phyloP scores from a whole-genome alignment of 2,329 filamentous ascomycete genomes.

The Colletotrichum euphorbiae region DNA sequence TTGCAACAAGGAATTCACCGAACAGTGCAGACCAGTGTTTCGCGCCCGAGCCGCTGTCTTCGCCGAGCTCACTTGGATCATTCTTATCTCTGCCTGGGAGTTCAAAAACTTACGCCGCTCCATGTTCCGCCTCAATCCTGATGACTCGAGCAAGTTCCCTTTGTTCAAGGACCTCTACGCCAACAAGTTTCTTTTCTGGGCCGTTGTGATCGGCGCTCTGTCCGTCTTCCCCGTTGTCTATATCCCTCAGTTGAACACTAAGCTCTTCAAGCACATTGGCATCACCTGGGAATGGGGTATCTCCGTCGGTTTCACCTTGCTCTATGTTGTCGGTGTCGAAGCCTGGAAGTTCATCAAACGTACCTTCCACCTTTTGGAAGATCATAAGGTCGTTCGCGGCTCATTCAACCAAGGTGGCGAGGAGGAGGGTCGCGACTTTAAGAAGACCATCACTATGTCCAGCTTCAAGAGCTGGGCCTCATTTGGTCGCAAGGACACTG shows the following conservation, averaged over 20 bases:
- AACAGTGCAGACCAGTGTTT: conserved; percentile 71
- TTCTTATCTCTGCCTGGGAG: conserved; percentile 82
- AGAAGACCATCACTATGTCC: conserved; percentile 63
- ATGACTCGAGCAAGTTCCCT: conserved; percentile 62
- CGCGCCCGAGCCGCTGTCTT: conserved; percentile 79
- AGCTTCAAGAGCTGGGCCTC: conserved; percentile 63
- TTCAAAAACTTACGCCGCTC: conserved; percentile 79
- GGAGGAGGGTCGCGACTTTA: conserved; percentile 54
- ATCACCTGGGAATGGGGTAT: conserved; percentile 84
- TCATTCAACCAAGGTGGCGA: conserved; percentile 65
- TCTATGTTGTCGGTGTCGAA: conserved; percentile 77
- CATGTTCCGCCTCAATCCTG: conserved; percentile 74
- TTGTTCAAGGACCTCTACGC: conserved; percentile 73
- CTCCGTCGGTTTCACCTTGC: conserved; percentile 69
- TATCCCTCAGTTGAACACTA: conserved; percentile 76
- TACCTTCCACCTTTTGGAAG: conserved; percentile 62
- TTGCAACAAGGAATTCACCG: conserved; percentile 72
- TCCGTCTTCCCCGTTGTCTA: conserved; percentile 77
- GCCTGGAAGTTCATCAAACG: conserved; percentile 79
- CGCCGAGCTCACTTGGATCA: conserved; percentile 78
- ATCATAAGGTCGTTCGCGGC: conserved; percentile 61
- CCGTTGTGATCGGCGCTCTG: conserved; percentile 69
- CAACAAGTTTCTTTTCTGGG: conserved; percentile 79
- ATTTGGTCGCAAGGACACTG: conserved; percentile 55
- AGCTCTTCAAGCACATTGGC: conserved; percentile 77